phyloP scores from a whole-genome alignment of 2,329 filamentous ascomycete species.

The Colletotrichum tanaceti region DNA sequence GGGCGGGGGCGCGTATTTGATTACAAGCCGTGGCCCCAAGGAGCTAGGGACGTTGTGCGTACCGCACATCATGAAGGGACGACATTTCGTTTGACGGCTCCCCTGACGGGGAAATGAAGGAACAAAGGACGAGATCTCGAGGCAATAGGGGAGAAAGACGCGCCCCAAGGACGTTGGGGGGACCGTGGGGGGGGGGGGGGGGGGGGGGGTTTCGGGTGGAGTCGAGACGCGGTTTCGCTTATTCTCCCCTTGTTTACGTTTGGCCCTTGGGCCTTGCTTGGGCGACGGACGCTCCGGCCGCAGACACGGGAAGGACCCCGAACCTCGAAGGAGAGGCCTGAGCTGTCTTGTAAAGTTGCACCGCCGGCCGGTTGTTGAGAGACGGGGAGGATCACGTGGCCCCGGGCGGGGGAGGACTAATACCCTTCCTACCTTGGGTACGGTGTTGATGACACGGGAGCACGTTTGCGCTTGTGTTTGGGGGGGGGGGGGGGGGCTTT shows the following conservation, averaged over 20 bases:
- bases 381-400: background rate
- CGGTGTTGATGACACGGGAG: too few species aligned
- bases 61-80: background rate
- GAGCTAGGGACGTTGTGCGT: background rate
- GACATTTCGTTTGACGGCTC: constrained; percentile 18
- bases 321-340: background rate
- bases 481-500: too few species aligned
- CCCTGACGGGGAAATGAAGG: background rate
- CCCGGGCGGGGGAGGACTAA: background rate
- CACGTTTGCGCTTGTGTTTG: too few species aligned
- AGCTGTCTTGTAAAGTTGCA: background rate
- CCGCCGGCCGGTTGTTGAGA: background rate
- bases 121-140: background rate
- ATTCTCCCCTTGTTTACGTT: constrained; percentile 10
- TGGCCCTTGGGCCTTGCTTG: background rate
- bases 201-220: constrained; percentile 7
- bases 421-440: too few species aligned
- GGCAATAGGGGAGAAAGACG: background rate
- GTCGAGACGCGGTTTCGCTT: constrained; percentile 16
- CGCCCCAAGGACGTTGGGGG: background rate
- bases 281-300: background rate
- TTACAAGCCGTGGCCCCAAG: background rate
- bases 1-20: background rate
- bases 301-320: too few species aligned
- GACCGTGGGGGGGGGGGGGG: too few species aligned